These are phyloP conservation scores for Naganishia randhawae DNA, from an alignment of 768 basidiomycete species.

Conservation along the genomic window DNA sequence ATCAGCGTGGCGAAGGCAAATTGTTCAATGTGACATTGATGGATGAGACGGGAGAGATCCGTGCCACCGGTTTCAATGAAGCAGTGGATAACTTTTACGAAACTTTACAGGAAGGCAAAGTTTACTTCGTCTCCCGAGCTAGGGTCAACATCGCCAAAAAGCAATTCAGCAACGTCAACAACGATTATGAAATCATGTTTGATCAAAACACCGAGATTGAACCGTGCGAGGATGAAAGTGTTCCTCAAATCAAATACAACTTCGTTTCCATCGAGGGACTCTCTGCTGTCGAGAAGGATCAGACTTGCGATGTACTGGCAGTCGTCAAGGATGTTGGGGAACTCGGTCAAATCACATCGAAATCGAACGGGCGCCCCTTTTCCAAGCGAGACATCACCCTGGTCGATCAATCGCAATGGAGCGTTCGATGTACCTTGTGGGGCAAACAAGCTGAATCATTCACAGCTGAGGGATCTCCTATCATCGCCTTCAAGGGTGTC, in stretches of 20 bases:
- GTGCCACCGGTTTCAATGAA: slow-evolving; percentile 83
- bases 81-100: slow-evolving; percentile 77
- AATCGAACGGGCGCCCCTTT: slow-evolving; percentile 70
- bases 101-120: slow-evolving; percentile 79
- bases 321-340: slow-evolving; percentile 74
- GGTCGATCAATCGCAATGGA: slow-evolving; percentile 74
- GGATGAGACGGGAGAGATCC: slow-evolving; percentile 84
- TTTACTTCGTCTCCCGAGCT: slow-evolving; percentile 80
- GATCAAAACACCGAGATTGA: slow-evolving; percentile 78
- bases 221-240: slow-evolving; percentile 75
- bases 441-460: slow-evolving; percentile 88
- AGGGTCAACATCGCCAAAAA: slow-evolving; percentile 93
- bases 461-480: slow-evolving; percentile 59
- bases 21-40: slow-evolving; percentile 87
- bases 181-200: slow-evolving; percentile 89
- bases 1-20: slow-evolving; percentile 85
- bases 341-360: slow-evolving; percentile 68
- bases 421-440: slow-evolving; percentile 86
- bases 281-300: slow-evolving; percentile 67
- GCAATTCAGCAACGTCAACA: slow-evolving; percentile 82
- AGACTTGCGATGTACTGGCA: slow-evolving; percentile 81
- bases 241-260: slow-evolving; percentile 79
- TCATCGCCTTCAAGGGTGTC: slow-evolving; percentile 90
- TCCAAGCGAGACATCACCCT: slow-evolving; percentile 83
- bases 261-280: slow-evolving; percentile 68